Evolutionary conservation across 345 rosid species (phyloP).

Genomic region (Aquilaria sinensis): DNA sequence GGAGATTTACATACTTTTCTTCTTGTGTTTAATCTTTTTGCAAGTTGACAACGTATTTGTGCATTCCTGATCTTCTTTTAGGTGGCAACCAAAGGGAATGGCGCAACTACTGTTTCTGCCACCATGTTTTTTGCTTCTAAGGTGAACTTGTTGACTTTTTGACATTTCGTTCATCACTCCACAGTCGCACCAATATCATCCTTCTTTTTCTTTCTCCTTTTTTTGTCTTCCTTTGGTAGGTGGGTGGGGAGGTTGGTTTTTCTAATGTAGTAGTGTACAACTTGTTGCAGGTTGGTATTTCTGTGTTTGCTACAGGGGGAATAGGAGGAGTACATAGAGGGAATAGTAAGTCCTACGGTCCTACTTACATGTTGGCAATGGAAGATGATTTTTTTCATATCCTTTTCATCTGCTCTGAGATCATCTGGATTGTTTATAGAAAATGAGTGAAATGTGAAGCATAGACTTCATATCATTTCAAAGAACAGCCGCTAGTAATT

Average conservation of each 20-base stretch:
- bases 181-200: not conserved
- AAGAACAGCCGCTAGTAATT: not conserved
- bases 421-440: not conserved
- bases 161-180: not conserved
- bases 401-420: not conserved
- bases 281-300: conserved; percentile 68
- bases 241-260: not conserved
- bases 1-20: too few species aligned
- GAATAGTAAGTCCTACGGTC: conserved; percentile 41
- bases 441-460: not conserved
- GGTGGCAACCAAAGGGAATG: conserved; percentile 75
- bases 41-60: not conserved
- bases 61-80: conserved; percentile 21
- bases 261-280: conserved; percentile 1
- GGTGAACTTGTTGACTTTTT: conserved; percentile 30
- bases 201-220: not conserved
- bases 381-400: not conserved
- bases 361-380: conserved; percentile 5
- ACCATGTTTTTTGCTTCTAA: conserved; percentile 80
- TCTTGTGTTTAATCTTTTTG: not conserved
- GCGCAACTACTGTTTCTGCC: conserved; percentile 93
- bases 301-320: conserved; percentile 87
- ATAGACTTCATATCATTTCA: too few species aligned
- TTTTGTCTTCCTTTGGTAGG: not conserved
- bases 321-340: conserved; percentile 94